Base-by-base conservation (phyloP, 2,329 filamentous ascomycete genomes). In the Neopestalotiopsis clavispora region DNA sequence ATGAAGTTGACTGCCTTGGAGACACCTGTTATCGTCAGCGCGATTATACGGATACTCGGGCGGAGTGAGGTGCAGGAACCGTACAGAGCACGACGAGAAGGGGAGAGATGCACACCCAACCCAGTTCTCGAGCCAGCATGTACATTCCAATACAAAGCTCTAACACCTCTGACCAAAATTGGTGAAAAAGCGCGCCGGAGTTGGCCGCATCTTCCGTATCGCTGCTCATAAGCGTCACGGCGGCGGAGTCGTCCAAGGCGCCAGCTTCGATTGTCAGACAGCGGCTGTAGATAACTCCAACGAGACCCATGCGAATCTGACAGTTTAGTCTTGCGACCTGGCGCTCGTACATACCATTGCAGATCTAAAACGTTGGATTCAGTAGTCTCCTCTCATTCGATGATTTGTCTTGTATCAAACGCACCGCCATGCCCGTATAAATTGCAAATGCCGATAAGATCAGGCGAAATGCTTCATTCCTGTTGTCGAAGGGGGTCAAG, bases 341-440 rank as follows among this genome's bases (percentile, higher is more conserved):
- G 57, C 57, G 57, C 23, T 60, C 32, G 32, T 34, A 30, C 28
- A 60, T 34, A 60, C 57, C 32, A 34, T 30, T 30, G 6, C 57
- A 34, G 57, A 30, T 60, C 32, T 60, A 60, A 13, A 60, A 30
- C 13, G 13, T 34, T 60, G 57, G 32, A 13, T 30, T 30, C 57
- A 60, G 17, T 9, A 60, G 17, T 60, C 23, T 60, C 28, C 4
- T 60, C 57, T 30, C 32, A 60, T 14, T 60, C 13, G 23, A 60
- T 3, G n/a, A 60, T 60, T 60, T 14, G 23, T 30, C 10, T 30
- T 34, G 28, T 1, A 60, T 34, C 12, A 3, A 32, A 60, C 57
- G 57, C 17, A 60, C 57, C 32, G 57, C 57, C 57, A 60, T 60
- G 57, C 57, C 57, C 12, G 32, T 60, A 60, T 60, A 60, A n/a